Percentiles rank a stretch among this genome's conserved stretches.
Evolutionary conservation across 768 basidiomycete genomes (phyloP).

Genomic region (Trametes cinnabarina): DNA sequence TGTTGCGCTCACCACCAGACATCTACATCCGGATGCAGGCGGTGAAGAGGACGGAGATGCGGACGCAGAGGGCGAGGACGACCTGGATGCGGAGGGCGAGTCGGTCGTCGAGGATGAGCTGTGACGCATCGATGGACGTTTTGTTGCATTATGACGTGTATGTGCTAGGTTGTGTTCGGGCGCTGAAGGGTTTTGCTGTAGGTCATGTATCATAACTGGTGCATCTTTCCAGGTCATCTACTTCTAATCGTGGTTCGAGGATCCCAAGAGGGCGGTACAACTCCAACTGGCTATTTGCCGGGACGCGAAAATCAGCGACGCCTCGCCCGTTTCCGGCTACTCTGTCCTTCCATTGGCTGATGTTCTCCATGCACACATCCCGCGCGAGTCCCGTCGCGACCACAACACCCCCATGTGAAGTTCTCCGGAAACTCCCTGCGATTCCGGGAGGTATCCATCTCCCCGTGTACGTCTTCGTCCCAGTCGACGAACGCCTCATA

Average conservation of each 20-base stretch:
- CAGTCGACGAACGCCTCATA: conserved; percentile 43
- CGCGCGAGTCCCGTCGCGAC: conserved; percentile 33
- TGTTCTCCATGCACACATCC: conserved; percentile 38
- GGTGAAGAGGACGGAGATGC: conserved; percentile 22
- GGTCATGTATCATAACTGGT: conserved; percentile 15
- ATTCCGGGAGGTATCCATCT: conserved; percentile 42
- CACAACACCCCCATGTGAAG: conserved; percentile 53
- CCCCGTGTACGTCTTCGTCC: conserved; percentile 48
- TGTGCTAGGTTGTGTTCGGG: conserved; percentile 17
- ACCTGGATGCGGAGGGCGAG: conserved; percentile 38
- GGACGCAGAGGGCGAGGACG: conserved; percentile 39
- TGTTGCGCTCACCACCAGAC: background rate
- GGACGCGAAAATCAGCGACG: background rate
- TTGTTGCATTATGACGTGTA: conserved; percentile 5
- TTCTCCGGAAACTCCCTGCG: conserved; percentile 43
- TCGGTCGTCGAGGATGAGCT: conserved; percentile 26
- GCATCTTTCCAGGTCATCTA: background rate
- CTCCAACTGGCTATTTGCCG: background rate
- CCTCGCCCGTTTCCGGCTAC: background rate
- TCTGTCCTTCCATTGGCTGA: background rate
- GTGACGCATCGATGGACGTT: background rate
- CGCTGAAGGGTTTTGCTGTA: conserved; percentile 7
- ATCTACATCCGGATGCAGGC: conserved; percentile 2
- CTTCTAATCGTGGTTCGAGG: background rate
- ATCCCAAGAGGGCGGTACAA: background rate